phyloP scores from a whole-genome alignment of 2,329 filamentous ascomycete species.

The Fusarium agapanthi region DNA sequence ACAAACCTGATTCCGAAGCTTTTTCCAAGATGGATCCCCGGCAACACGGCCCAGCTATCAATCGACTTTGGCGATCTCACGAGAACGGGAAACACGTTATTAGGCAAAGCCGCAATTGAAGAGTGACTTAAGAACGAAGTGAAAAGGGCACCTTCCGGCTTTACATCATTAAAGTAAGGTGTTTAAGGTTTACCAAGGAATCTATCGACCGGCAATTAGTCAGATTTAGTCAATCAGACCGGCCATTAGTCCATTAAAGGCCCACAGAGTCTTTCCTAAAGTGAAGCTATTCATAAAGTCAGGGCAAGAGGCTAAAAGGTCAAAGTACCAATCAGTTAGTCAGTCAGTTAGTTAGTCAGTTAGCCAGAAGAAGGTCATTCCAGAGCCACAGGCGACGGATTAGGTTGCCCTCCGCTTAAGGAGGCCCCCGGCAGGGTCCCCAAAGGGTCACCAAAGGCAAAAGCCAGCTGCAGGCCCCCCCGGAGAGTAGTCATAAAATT shows the following conservation, averaged over 20 bases:
- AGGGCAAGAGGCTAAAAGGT: background rate
- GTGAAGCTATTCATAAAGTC: background rate
- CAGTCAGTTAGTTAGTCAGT: background rate
- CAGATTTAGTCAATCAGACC: too few relatives aligned
- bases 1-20: too few relatives aligned
- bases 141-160: background rate
- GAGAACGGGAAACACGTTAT: too few relatives aligned
- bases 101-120: background rate
- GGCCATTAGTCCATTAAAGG: background rate
- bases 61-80: too few relatives aligned
- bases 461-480: too few relatives aligned
- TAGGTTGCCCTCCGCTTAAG: background rate
- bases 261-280: background rate
- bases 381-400: fast-evolving
- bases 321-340: background rate
- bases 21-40: too few relatives aligned
- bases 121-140: background rate
- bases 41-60: too few relatives aligned
- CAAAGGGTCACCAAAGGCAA: too few relatives aligned
- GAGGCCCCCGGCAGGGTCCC: too few relatives aligned
- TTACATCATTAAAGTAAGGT: too few relatives aligned
- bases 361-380: background rate
- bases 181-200: background rate
- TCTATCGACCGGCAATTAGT: background rate
- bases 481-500: fast-evolving